Evolutionary conservation across 2,329 filamentous ascomycete genomes (phyloP).

Genomic region (Calonectria pseudoreteaudii): DNA sequence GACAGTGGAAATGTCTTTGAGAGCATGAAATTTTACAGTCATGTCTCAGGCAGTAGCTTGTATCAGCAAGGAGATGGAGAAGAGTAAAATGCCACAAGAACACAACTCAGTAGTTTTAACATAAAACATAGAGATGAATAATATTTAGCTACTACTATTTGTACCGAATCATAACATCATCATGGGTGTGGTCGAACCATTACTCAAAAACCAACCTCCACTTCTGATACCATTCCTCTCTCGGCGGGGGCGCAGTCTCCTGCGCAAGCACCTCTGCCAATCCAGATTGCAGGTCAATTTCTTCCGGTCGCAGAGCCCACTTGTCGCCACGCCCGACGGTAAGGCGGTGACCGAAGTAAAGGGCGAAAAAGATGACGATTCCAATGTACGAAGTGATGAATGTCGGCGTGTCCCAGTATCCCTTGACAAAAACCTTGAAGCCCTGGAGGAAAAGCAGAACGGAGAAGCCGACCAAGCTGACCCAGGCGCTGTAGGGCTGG

Average conservation of each 20-base stretch:
- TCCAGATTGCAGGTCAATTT: slow-evolving; percentile 17
- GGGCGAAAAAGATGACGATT: slow-evolving; percentile 14
- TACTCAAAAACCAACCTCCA: slow-evolving; percentile 24
- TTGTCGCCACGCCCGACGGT: slow-evolving; percentile 7
- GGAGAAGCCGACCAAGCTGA: slow-evolving; percentile 15
- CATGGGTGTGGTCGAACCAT: not conserved
- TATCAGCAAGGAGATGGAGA: too few species aligned
- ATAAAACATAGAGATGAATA: not conserved
- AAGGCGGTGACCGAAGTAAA: slow-evolving; percentile 22
- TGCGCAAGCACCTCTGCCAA: slow-evolving; percentile 19
- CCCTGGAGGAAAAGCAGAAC: slow-evolving; percentile 21
- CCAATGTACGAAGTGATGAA: slow-evolving; percentile 28
- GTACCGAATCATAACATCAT: not conserved
- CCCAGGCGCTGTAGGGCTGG: slow-evolving; percentile 18
- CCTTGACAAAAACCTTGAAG: slow-evolving; percentile 26
- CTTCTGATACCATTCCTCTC: slow-evolving; percentile 21
- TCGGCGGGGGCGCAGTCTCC: not conserved
- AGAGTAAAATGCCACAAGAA: not conserved
- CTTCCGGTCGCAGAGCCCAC: slow-evolving; percentile 8
- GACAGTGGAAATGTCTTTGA: too few species aligned
- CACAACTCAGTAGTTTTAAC: not conserved
- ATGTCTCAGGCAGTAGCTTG: too few species aligned
- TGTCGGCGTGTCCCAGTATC: slow-evolving; percentile 13
- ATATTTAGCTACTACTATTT: not conserved
- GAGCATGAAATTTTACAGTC: too few species aligned